Conservation (phyloP, 805 yeast genomes). For the Lachancea fermentati region DNA sequence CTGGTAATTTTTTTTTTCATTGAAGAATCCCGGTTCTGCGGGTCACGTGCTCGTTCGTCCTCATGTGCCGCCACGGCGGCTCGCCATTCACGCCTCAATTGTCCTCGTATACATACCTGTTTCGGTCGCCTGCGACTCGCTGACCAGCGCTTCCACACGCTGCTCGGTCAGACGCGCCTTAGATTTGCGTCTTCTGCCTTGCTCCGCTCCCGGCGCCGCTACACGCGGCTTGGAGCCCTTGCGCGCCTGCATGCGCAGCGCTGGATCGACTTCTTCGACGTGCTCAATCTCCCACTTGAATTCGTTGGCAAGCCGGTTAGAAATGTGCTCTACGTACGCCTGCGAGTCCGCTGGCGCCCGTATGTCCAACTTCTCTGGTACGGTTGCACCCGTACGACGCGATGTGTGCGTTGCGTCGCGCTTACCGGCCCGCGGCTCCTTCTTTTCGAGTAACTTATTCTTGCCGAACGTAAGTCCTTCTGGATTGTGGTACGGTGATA, state of each 20-base stretch:
- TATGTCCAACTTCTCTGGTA: background rate
- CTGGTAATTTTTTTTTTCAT: background rate
- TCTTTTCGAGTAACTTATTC: background rate
- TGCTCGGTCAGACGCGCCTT: constrained; percentile 6
- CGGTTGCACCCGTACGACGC: background rate
- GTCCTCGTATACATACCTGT: constrained; percentile 7
- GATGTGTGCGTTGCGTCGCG: background rate
- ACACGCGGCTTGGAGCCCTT: background rate
- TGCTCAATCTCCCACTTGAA: constrained; percentile 7
- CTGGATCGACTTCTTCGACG: constrained; percentile 1
- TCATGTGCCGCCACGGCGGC: too few relatives aligned
- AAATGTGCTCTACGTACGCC: background rate
- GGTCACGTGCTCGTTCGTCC: too few relatives aligned
- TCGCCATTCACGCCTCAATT: too few relatives aligned
- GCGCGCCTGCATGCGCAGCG: constrained; percentile 1
- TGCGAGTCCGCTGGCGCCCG: background rate
- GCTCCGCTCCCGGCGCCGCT: constrained; percentile 1
- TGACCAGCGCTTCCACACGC: constrained; percentile 5
- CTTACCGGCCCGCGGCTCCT: constrained; percentile 1
- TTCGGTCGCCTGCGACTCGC: constrained; percentile 1
- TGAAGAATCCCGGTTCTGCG: background rate
- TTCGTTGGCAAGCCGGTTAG: constrained; percentile 3
- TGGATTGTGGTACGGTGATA: constrained; percentile 9
- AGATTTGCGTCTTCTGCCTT: constrained; percentile 1
- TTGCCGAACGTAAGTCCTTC: constrained; percentile 9